phyloP scores from a whole-genome alignment of 179 eudicot species.

The Actinidia arguta region DNA sequence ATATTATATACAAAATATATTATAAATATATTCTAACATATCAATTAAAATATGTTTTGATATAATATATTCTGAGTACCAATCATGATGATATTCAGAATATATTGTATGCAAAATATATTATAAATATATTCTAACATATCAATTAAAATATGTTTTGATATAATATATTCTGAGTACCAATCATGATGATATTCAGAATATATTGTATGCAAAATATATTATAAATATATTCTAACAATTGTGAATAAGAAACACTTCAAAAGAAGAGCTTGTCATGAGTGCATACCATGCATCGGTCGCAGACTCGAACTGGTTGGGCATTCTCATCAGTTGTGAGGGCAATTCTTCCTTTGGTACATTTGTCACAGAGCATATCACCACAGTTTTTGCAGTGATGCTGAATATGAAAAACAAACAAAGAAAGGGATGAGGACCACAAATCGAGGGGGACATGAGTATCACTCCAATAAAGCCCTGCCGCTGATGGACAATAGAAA shows the following conservation, averaged over 20 bases:
- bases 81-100: background rate
- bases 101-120: background rate
- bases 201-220: background rate
- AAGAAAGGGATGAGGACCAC: background rate
- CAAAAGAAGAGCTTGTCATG: conserved; percentile 11
- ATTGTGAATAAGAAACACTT: background rate
- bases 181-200: background rate
- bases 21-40: too few relatives aligned
- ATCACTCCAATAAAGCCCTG: background rate
- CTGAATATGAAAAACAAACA: conserved; percentile 41
- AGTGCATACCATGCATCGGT: conserved; percentile 81
- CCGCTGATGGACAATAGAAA: background rate
- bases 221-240: too few relatives aligned
- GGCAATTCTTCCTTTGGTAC: conserved; percentile 96
- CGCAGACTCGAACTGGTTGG: conserved; percentile 92
- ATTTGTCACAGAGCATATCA: conserved; percentile 95
- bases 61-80: too few relatives aligned
- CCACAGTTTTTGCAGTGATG: conserved; percentile 99
- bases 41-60: too few relatives aligned
- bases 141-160: too few relatives aligned
- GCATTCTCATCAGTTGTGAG: conserved; percentile 81
- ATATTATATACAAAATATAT: too few relatives aligned
- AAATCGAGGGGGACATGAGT: background rate
- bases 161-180: too few relatives aligned
- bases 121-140: too few relatives aligned